Conservation (phyloP, 306 rosid genomes). For the Quercus mongolica region DNA sequence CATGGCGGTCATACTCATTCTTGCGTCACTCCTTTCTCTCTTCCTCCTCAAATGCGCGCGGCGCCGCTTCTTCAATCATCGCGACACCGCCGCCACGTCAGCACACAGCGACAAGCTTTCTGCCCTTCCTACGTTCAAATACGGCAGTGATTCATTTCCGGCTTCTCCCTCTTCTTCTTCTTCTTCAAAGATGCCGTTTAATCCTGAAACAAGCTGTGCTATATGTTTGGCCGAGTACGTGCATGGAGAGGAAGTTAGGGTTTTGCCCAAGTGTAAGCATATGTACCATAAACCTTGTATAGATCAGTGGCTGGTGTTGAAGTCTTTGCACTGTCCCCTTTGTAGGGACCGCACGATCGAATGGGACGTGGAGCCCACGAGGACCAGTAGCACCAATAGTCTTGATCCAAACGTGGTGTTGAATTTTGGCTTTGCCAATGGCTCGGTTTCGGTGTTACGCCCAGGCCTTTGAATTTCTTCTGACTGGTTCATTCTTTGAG, state of each 20-base stretch:
- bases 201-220: not conserved
- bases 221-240: not conserved
- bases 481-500: not conserved
- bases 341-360: not conserved
- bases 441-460: not conserved
- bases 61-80: not conserved
- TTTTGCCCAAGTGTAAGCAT: not conserved
- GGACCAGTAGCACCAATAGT: not conserved
- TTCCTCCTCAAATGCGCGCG: not conserved
- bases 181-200: not conserved
- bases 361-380: not conserved
- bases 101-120: not conserved
- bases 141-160: not conserved
- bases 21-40: not conserved
- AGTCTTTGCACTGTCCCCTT: not conserved
- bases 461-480: too few relatives aligned
- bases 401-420: not conserved
- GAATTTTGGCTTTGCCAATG: not conserved
- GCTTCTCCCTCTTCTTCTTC: not conserved
- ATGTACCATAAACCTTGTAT: not conserved
- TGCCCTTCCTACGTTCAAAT: not conserved
- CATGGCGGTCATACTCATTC: not conserved
- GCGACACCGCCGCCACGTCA: not conserved
- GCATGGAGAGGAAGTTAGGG: not conserved
- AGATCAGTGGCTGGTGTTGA: not conserved